A percentile compares a stretch with the other conserved stretches of the same genome.
Evolutionary conservation across 352 stramenopile species (phyloP).

Genomic region (Plasmopara muralis): DNA sequence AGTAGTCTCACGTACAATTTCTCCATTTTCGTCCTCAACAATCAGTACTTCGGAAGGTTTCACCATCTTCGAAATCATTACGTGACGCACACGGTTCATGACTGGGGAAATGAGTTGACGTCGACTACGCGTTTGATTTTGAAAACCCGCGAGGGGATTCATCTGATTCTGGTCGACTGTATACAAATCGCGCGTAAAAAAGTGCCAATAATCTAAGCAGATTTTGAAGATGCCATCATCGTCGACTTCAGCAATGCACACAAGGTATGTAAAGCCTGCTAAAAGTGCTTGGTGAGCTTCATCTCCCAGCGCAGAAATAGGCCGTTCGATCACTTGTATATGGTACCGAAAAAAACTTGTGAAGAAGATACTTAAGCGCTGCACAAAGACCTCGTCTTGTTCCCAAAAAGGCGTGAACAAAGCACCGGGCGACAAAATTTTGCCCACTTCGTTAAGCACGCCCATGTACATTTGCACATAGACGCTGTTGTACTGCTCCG

Average conservation of each 20-base stretch:
- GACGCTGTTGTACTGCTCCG: constrained; percentile 88
- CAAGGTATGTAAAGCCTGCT: constrained; percentile 90
- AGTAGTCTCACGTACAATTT: constrained; percentile 94
- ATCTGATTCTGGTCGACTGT: constrained; percentile 81
- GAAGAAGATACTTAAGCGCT: constrained; percentile 96
- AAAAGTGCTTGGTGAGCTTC: constrained; percentile 89
- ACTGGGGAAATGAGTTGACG: constrained; percentile 76
- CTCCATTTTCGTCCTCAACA: constrained; percentile 99
- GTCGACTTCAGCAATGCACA: constrained; percentile 88
- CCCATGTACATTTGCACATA: constrained; percentile 94
- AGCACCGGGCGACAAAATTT: constrained; percentile 87
- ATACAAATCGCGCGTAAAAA: constrained; percentile 95
- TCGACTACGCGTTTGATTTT: constrained; percentile 43
- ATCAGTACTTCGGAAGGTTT: constrained; percentile 99
- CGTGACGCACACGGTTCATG: constrained; percentile 92
- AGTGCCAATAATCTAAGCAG: constrained; percentile 97
- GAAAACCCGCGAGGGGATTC: constrained; percentile 51
- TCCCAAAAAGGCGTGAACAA: constrained; percentile 92
- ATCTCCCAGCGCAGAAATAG: constrained; percentile 66
- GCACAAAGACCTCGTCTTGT: constrained; percentile 95
- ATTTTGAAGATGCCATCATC: constrained; percentile 98
- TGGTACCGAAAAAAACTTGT: constrained; percentile 93
- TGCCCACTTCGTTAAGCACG: constrained; percentile 89
- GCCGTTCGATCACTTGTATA: constrained; percentile 91
- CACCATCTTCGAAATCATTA: constrained; percentile 99